These are phyloP conservation scores for Chalaropsis thielavioides DNA, from an alignment of 2,329 filamentous ascomycete species.

Conservation along the genomic window DNA sequence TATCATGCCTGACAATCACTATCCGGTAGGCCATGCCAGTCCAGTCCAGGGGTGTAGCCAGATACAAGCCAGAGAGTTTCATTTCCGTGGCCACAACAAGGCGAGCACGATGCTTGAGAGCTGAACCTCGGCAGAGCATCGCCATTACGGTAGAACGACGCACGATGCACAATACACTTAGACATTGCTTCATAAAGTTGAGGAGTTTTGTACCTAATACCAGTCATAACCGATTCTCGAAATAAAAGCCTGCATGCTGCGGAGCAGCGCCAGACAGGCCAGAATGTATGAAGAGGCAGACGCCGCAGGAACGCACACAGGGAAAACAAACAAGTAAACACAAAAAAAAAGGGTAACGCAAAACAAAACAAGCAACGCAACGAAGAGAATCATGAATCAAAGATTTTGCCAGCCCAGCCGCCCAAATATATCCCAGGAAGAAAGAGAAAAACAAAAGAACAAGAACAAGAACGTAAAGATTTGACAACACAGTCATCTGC, in stretches of 20 bases:
- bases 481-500: background rate
- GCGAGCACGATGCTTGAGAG: too few relatives aligned
- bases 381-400: background rate
- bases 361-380: background rate
- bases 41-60: too few relatives aligned
- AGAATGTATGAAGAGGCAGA: background rate
- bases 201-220: background rate
- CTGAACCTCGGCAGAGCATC: too few relatives aligned
- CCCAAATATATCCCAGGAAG: conserved; percentile 1
- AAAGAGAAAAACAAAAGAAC: background rate
- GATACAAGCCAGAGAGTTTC: too few relatives aligned
- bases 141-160: too few relatives aligned
- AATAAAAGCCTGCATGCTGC: background rate
- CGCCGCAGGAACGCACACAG: background rate
- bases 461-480: background rate
- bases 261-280: background rate
- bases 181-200: background rate
- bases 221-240: background rate
- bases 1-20: too few relatives aligned
- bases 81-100: too few relatives aligned
- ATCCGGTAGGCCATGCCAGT: too few relatives aligned
- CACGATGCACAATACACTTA: background rate
- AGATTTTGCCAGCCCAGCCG: background rate
- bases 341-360: too few relatives aligned
- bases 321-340: background rate